Evolutionary conservation across 2,329 filamentous ascomycete genomes (phyloP), one percentile per base, ranked within the genome.

Genomic region (Aureobasidium musti): DNA sequence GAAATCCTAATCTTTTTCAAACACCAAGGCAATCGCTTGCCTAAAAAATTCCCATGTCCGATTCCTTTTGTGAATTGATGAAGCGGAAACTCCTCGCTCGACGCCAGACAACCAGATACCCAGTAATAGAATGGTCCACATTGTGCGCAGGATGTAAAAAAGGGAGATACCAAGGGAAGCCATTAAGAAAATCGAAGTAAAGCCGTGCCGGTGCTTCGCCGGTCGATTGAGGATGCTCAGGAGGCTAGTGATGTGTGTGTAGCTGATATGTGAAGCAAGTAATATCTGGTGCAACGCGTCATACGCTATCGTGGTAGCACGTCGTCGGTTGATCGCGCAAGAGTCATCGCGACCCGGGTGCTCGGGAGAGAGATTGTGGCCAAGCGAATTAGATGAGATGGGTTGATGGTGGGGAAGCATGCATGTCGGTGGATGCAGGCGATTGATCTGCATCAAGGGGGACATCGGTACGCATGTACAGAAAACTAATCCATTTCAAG

Each of bases 401-500:
- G 19, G 21, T 13, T 47, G n/a, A 35, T 61, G 45, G 59, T 63
- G 59, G 59, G 59, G 45, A 43, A 63, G 33, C 30, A 64, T 54
- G 61, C 61, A 64, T 45, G 61, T 64, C 35, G 49, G 49, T 35
- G 47, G 49, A 64, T 64, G 61, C 61, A 64, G 49, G 49, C 39
- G 49, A 64, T 53, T 64, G 61, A 64, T 64, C 61, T 53, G 49
- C 61, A 39, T 54, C 61, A 35, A 64, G 61, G 49, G 49, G 61
- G 26, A 52, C 19, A 52, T 35, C 30, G 49, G 61, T 41, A 45
- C 61, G 35, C 47, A 54, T 54, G 37, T 37, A 59, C 26, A 59
- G 13, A 41, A 41, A 10, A 50, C 59, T 63, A 63, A 39, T 52
- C 33, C 43, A 41, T 28, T 50, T 52, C 43, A 52, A 39, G 59